Evolutionary conservation across 1,284 basidiomycete genomes (phyloP).

Genomic region (Blastosporella zonata): DNA sequence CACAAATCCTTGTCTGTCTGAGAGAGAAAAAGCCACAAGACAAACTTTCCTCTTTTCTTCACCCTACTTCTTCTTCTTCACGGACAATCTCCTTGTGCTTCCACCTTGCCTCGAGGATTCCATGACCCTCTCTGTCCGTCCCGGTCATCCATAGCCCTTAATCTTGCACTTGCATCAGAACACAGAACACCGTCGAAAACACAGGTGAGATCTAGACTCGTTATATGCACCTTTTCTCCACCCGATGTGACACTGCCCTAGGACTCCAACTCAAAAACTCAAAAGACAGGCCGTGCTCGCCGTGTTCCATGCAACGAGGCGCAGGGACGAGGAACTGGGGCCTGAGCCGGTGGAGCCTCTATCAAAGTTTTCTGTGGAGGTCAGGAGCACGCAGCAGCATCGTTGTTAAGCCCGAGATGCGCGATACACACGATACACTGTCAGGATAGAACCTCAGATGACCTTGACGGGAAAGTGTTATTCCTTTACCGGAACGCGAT

Average conservation of each 20-base stretch:
- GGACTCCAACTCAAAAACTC: slow-evolving; percentile 9
- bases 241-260: not conserved
- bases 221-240: not conserved
- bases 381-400: not conserved
- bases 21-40: not conserved
- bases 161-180: not conserved
- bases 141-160: not conserved
- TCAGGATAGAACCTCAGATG: not conserved
- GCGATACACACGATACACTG: not conserved
- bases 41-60: not conserved
- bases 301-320: slow-evolving; percentile 2
- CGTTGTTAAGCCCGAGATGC: not conserved
- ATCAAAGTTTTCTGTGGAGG: not conserved
- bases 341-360: not conserved
- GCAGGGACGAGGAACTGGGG: not conserved
- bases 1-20: not conserved
- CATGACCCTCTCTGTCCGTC: not conserved
- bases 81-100: not conserved
- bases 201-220: not conserved
- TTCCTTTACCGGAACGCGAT: slow-evolving; percentile 1
- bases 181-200: not conserved
- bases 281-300: not conserved
- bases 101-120: slow-evolving; percentile 5
- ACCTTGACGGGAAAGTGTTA: not conserved
- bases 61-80: no score